These are phyloP conservation scores for Fusarium sp. DNA, from an alignment of 2,329 filamentous ascomycete species.

Conservation along the genomic window DNA sequence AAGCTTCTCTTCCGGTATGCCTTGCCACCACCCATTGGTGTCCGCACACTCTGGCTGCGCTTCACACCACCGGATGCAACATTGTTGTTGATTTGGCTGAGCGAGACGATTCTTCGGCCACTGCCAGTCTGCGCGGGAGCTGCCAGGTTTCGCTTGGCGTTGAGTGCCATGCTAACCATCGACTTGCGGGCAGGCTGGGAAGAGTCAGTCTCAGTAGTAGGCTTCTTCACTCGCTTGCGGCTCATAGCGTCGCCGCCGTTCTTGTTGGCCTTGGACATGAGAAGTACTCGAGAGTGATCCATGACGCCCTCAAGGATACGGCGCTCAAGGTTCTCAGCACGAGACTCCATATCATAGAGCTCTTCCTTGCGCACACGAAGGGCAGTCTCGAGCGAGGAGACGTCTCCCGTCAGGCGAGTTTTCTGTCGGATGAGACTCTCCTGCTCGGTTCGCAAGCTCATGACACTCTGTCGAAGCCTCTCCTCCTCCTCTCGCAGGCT, in stretches of 20 bases:
- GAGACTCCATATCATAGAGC: slow-evolving; percentile 85
- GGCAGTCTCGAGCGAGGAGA: slow-evolving; percentile 90
- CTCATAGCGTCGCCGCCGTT: slow-evolving; percentile 62
- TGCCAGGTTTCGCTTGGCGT: slow-evolving; percentile 58
- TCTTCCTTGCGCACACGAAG: slow-evolving; percentile 89
- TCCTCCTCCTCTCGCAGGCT: slow-evolving; percentile 61
- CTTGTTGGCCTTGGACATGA: slow-evolving; percentile 72
- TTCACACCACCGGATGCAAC: slow-evolving; percentile 69
- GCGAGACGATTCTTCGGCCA: slow-evolving; percentile 82
- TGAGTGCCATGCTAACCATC: slow-evolving; percentile 63
- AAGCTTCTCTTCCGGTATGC: slow-evolving; percentile 73
- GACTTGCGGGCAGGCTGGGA: slow-evolving; percentile 44
- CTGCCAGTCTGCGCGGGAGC: slow-evolving; percentile 60
- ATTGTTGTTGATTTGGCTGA: slow-evolving; percentile 88
- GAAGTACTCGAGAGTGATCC: slow-evolving; percentile 90
- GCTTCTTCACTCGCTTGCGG: slow-evolving; percentile 62
- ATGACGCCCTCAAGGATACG: slow-evolving; percentile 95
- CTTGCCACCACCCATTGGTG: slow-evolving; percentile 54
- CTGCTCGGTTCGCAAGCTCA: slow-evolving; percentile 69
- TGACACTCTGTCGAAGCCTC: slow-evolving; percentile 62
- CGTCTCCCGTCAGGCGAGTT: slow-evolving; percentile 79
- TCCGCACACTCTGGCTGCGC: slow-evolving; percentile 79
- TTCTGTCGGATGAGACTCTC: slow-evolving; percentile 81
- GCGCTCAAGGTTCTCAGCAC: slow-evolving; percentile 87
- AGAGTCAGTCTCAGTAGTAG: slow-evolving; percentile 40